Evolutionary conservation across 108 stramenopile genomes (phyloP).

Genomic region (Fragilariopsis cylindrus): DNA sequence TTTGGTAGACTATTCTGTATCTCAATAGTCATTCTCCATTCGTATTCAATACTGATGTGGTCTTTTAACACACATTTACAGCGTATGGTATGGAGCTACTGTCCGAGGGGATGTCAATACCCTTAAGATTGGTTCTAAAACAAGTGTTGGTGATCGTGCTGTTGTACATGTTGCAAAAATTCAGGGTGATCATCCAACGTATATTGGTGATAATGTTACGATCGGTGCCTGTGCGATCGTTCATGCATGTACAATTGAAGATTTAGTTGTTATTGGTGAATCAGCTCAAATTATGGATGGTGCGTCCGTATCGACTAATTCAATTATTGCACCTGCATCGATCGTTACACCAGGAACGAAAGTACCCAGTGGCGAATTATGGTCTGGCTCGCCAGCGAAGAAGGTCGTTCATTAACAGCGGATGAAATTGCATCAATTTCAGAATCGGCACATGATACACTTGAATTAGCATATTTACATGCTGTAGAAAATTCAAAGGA

Average conservation of each 20-base stretch:
- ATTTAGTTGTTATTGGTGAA: constrained; percentile 77
- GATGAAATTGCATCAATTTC: constrained; percentile 63
- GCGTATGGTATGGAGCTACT: constrained; percentile 89
- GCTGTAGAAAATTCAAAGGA: constrained; percentile 78
- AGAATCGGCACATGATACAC: constrained; percentile 46
- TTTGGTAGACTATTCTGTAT: too few species aligned
- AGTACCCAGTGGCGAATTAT: constrained; percentile 81
- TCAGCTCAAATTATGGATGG: constrained; percentile 92
- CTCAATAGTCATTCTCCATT: too few species aligned
- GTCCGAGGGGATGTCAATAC: constrained; percentile 86
- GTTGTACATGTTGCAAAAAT: constrained; percentile 96
- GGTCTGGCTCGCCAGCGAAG: constrained; percentile 92
- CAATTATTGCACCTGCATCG: constrained; percentile 80
- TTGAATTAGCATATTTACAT: constrained; percentile 72
- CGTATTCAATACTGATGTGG: neutral
- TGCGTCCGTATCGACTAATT: constrained; percentile 73
- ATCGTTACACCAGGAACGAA: constrained; percentile 81
- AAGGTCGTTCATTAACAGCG: constrained; percentile 80
- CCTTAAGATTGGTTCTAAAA: constrained; percentile 79
- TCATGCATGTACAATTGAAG: constrained; percentile 90
- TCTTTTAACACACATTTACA: constrained; percentile 1
- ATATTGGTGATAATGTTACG: constrained; percentile 87
- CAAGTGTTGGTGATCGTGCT: constrained; percentile 87
- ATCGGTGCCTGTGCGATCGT: constrained; percentile 84
- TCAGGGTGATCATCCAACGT: constrained; percentile 84